A percentile compares a stretch with the other conserved stretches of the same genome.
These are phyloP conservation scores for Elongisporangium undulatum DNA, from an alignment of 352 stramenopile species.

Conservation along the genomic window DNA sequence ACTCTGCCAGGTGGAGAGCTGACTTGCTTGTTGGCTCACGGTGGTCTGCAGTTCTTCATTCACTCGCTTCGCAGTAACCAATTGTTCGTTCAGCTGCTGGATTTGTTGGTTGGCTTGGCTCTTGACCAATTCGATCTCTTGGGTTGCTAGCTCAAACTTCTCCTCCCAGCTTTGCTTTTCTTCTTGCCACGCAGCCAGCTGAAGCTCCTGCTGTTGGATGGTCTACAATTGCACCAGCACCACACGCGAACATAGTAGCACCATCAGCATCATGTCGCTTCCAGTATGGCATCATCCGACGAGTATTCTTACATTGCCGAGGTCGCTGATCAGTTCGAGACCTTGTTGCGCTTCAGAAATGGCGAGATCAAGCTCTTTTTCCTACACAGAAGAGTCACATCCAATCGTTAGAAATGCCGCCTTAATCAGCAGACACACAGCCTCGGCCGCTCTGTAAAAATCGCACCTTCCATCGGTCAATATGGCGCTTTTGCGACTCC, in stretches of 20 bases:
- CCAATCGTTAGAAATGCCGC: neutral
- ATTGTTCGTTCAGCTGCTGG: constrained; percentile 13
- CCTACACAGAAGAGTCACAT: constrained; percentile 14
- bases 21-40: constrained; percentile 54
- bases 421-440: neutral
- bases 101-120: constrained; percentile 51
- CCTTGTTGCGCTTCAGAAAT: constrained; percentile 71
- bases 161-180: constrained; percentile 80
- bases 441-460: neutral
- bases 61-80: neutral
- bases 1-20: constrained; percentile 45
- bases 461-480: constrained; percentile 73
- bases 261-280: neutral
- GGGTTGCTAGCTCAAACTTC: constrained; percentile 54
- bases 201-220: constrained; percentile 56
- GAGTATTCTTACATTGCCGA: constrained; percentile 31
- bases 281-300: neutral
- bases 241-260: too few relatives aligned
- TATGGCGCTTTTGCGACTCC: constrained; percentile 82
- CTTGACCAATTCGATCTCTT: constrained; percentile 47
- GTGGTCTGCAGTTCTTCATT: constrained; percentile 4
- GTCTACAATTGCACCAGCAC: constrained; percentile 17
- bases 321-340: constrained; percentile 47
- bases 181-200: constrained; percentile 44
- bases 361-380: constrained; percentile 74